These are phyloP conservation scores for Scutellaria minor DNA, from an alignment of 257 asterid species.

Conservation along the genomic window DNA sequence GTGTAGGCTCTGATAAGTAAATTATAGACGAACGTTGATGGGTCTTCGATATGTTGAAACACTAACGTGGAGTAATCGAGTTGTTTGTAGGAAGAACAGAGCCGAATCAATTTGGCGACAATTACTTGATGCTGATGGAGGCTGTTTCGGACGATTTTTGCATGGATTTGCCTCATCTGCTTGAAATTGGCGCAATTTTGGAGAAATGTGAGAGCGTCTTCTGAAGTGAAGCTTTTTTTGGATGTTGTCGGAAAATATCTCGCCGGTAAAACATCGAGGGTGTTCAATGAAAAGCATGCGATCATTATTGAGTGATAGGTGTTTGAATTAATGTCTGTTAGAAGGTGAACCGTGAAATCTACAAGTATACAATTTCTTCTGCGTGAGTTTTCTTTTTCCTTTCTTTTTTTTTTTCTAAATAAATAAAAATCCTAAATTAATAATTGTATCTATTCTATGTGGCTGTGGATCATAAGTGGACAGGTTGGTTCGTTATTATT, in stretches of 20 bases:
- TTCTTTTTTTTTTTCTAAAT: too few relatives aligned
- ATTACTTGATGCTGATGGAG: constrained; percentile 43
- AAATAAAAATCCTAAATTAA: too few relatives aligned
- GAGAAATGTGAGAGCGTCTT: constrained; percentile 51
- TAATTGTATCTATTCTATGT: too few relatives aligned
- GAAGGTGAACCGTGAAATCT: not conserved
- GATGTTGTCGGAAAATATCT: constrained; percentile 31
- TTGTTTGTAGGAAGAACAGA: constrained; percentile 50
- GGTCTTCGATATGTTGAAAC: constrained; percentile 44
- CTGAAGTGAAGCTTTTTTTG: constrained; percentile 42
- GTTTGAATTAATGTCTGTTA: constrained; percentile 1
- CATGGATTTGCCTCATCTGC: constrained; percentile 58
- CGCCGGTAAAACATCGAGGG: constrained; percentile 44
- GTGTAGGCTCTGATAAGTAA: constrained; percentile 51
- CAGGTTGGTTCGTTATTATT: too few relatives aligned
- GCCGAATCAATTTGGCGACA: constrained; percentile 49
- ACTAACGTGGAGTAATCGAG: constrained; percentile 49
- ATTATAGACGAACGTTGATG: constrained; percentile 53
- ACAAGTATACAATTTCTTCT: too few relatives aligned
- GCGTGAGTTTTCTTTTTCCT: too few relatives aligned
- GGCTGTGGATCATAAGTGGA: too few relatives aligned
- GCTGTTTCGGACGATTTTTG: constrained; percentile 44
- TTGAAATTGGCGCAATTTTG: constrained; percentile 51
- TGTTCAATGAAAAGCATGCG: constrained; percentile 43
- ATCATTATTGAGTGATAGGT: constrained; percentile 38